Evolutionary conservation across 2,329 filamentous ascomycete species (phyloP), one percentile per base, ranked within the genome.

Genomic region (Xylariaceae sp.): DNA sequence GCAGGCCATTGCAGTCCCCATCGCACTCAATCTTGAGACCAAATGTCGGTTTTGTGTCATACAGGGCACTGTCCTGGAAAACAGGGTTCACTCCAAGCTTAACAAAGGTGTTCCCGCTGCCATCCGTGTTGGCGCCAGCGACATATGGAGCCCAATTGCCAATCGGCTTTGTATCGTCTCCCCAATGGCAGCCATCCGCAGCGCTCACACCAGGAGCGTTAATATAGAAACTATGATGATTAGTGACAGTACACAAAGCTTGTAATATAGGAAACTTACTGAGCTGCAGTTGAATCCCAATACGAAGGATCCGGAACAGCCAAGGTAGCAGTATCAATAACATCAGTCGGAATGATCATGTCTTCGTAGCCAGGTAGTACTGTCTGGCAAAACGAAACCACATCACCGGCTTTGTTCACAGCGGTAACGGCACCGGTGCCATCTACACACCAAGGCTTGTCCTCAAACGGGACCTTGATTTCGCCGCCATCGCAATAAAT

Each of bases 101-200:
- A 63, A 91, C 80, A 67, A 82, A 92, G 1, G 88, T 91, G 56
- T 82, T 73, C 44, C 89, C 89, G 45, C 72, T 77, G 40, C 66
- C 63, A 61, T 85, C 84, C 13, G 84, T 85, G 72, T 92, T 92
- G 51, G 87, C 86, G 53, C 89, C 89, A 11, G 86, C 86, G 59
- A 92, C 88, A 66, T 86, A 93, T 2, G 88, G 85, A 44, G 82
- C 78, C 89, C 89, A 92, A 75, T 92, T 92, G 43, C 89, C 89
- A 61, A 84, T 72, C 1, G 87, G 79, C 58, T 85, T 77, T 33
- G 75, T 74, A 7, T 77, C 77, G 37, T 81, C 81, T 53, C 89
- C 88, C 89, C 89, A 92, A 51, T 87, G 72, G 69, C 89, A 93
- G 44, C 82, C 88, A 43, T 84, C 79, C 4, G 76, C 74, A 5